A percentile compares a stretch with the other conserved stretches of the same genome.
Evolutionary conservation across 225 moss, liverwort and hornwort species (phyloP).

Genomic region (Bryoerythrophyllum caledonicum): DNA sequence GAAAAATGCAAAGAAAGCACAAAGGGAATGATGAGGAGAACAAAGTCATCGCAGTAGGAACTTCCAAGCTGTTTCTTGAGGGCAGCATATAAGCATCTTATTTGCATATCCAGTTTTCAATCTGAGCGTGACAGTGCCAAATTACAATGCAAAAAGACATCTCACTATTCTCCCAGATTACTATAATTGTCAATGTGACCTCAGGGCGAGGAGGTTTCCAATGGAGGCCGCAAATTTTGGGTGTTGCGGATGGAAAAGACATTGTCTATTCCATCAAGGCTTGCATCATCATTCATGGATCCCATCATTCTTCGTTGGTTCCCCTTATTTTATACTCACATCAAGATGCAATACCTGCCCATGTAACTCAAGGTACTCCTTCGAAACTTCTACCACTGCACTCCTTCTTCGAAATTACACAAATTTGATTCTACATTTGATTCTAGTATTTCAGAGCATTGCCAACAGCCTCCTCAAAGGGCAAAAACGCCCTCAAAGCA

Average conservation of each 20-base stretch:
- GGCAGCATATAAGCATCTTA: slow-evolving; percentile 21
- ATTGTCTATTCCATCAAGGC: slow-evolving; percentile 5
- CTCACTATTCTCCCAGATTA: not conserved
- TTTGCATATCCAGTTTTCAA: slow-evolving; percentile 23
- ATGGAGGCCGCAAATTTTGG: not conserved
- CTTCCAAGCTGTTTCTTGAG: fast-evolving
- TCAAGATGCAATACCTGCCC: too few relatives aligned
- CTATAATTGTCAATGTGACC: not conserved
- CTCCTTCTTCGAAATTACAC: too few relatives aligned
- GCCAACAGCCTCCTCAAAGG: too few relatives aligned
- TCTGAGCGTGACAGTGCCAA: not conserved
- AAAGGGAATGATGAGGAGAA: not conserved
- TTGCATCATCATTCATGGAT: not conserved
- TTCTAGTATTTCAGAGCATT: too few relatives aligned
- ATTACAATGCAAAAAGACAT: not conserved
- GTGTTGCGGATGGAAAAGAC: not conserved
- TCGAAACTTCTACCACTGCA: too few relatives aligned
- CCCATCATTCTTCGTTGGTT: not conserved
- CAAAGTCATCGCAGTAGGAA: fast-evolving
- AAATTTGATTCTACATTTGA: too few relatives aligned
- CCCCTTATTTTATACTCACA: too few relatives aligned
- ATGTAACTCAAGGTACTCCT: too few relatives aligned
- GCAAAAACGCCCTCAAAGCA: too few relatives aligned
- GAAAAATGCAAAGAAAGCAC: not conserved
- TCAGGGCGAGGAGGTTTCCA: not conserved